phyloP scores from a whole-genome alignment of 2,329 filamentous ascomycete genomes.

The Aquanectria penicillioides region DNA sequence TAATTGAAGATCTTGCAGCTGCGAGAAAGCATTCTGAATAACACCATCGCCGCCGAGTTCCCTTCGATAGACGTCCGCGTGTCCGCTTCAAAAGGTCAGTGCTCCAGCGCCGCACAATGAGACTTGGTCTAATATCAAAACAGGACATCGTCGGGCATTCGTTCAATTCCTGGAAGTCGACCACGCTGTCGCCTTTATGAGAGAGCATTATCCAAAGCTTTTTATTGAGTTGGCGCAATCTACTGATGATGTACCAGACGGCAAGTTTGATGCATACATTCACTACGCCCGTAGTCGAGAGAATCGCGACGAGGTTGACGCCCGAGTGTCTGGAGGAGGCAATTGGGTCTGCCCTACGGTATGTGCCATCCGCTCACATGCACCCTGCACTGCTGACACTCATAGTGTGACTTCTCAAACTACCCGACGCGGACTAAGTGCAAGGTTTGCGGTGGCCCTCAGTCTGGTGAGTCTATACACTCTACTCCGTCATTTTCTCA shows the following conservation, averaged over 20 bases:
- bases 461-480: slow-evolving; percentile 40
- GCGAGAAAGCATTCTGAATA: slow-evolving; percentile 48
- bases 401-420: slow-evolving; percentile 53
- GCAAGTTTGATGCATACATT: slow-evolving; percentile 49
- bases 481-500: background rate
- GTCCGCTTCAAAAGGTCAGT: slow-evolving; percentile 47
- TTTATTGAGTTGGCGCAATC: slow-evolving; percentile 47
- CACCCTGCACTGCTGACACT: slow-evolving; percentile 26
- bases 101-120: background rate
- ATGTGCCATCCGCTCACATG: slow-evolving; percentile 17
- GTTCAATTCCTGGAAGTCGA: slow-evolving; percentile 54
- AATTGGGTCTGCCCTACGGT: slow-evolving; percentile 51
- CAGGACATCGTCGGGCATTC: slow-evolving; percentile 54
- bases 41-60: slow-evolving; percentile 48
- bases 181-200: slow-evolving; percentile 54
- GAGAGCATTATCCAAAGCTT: slow-evolving; percentile 54
- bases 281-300: slow-evolving; percentile 54
- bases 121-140: slow-evolving; percentile 29
- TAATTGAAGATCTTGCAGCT: slow-evolving; percentile 45
- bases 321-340: slow-evolving; percentile 28
- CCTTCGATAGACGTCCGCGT: slow-evolving; percentile 52
- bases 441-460: slow-evolving; percentile 49
- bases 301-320: slow-evolving; percentile 43
- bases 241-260: slow-evolving; percentile 52
- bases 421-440: slow-evolving; percentile 50